Percentiles rank a stretch among this genome's conserved stretches.
phyloP scores from a whole-genome alignment of 176 grass and related monocot genomes.

The Oryza brachyantha region DNA sequence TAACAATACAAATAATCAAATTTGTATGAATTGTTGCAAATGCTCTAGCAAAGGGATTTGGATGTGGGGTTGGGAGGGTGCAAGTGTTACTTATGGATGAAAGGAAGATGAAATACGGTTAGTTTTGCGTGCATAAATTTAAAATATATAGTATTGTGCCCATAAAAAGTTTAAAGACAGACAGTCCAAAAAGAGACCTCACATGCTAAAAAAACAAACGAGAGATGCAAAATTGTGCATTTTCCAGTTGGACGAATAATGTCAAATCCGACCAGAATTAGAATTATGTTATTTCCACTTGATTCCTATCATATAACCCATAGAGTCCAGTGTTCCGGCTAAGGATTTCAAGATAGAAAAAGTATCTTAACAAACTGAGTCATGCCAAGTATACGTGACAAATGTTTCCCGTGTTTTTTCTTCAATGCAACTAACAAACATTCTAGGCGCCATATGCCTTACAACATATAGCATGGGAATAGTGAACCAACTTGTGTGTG shows the following conservation, averaged over 20 bases:
- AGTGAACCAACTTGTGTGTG: conserved; percentile 13
- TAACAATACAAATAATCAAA: no score
- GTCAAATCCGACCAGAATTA: not conserved
- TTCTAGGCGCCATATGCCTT: conserved; percentile 13
- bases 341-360: not conserved
- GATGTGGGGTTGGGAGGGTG: no score
- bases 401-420: conserved; percentile 5
- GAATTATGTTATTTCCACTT: not conserved
- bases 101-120: no score
- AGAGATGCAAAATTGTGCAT: not conserved
- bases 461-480: not conserved
- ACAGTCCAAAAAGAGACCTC: not conserved
- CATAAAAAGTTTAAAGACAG: no score
- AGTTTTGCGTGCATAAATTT: no score
- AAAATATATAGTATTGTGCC: no score
- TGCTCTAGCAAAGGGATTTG: no score
- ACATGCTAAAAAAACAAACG: not conserved
- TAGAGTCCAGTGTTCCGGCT: not conserved
- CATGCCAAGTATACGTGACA: conserved; percentile 32
- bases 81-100: no score
- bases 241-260: not conserved
- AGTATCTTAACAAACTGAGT: not conserved
- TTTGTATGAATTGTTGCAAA: no score
- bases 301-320: not conserved
- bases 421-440: conserved; percentile 16